phyloP scores from a whole-genome alignment of 768 basidiomycete genomes.

The Tricholoma hemisulphureum region DNA sequence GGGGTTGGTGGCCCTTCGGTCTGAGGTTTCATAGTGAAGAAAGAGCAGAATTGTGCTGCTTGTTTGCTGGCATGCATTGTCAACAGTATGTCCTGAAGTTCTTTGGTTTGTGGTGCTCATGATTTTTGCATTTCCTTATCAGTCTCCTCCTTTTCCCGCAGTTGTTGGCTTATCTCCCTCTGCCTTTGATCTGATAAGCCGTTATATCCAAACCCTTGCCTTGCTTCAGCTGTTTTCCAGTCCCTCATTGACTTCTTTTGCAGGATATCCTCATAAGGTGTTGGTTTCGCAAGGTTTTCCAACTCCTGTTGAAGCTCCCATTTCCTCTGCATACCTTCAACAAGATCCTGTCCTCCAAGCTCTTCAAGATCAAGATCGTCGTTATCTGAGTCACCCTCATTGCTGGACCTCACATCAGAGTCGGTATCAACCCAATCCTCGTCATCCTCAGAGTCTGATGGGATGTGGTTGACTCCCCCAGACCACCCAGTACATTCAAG shows the following conservation, averaged over 20 bases:
- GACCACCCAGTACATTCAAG: neutral
- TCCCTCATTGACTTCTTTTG: neutral
- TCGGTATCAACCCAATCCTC: neutral
- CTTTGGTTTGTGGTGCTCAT: neutral
- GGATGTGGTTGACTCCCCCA: neutral
- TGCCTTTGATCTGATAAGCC: neutral
- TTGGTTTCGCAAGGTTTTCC: neutral
- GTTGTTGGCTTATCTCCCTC: neutral
- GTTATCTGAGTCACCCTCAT: neutral
- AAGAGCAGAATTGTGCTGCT: neutral
- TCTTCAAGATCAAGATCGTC: neutral
- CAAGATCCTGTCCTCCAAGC: neutral
- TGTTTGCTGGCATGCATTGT: neutral
- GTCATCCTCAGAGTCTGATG: neutral
- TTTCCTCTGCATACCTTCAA: neutral
- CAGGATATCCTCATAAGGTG: neutral
- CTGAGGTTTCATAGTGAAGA: neutral
- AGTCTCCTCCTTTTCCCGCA: neutral
- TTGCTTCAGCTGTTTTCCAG: neutral
- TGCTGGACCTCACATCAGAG: neutral
- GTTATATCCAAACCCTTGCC: neutral
- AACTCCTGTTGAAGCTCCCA: neutral
- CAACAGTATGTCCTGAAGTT: neutral
- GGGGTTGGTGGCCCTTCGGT: no score
- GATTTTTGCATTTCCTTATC: neutral